phyloP scores from a whole-genome alignment of 768 basidiomycete species.

The Gymnopilus junonius region DNA sequence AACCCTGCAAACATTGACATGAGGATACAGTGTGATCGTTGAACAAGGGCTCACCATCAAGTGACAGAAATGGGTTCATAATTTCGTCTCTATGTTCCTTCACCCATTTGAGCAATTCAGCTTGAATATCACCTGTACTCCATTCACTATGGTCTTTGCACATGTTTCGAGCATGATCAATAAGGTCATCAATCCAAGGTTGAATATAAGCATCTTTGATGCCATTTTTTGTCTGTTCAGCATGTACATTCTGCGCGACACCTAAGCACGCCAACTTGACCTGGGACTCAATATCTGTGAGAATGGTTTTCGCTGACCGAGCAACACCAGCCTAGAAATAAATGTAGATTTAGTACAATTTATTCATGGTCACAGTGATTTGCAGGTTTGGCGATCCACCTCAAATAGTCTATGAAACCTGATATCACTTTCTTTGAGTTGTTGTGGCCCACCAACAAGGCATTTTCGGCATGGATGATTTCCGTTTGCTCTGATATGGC shows the following conservation, averaged over 20 bases:
- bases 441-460: conserved; percentile 36
- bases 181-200: conserved; percentile 15
- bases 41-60: conserved; percentile 25
- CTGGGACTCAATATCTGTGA: too few relatives aligned
- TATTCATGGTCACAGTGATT: too few relatives aligned
- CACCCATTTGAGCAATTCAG: conserved; percentile 33
- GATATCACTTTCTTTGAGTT: conserved; percentile 33
- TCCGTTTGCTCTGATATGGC: conserved; percentile 44
- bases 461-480: conserved; percentile 48
- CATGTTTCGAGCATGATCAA: conserved; percentile 24
- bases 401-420: conserved; percentile 40
- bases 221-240: conserved; percentile 35
- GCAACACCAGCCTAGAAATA: too few relatives aligned
- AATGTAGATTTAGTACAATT: too few relatives aligned
- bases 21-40: background rate
- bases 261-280: too few relatives aligned
- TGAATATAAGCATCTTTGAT: too few relatives aligned
- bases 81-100: conserved; percentile 23
- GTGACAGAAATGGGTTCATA: conserved; percentile 36
- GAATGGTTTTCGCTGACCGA: too few relatives aligned
- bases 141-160: conserved; percentile 21
- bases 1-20: conserved; percentile 24
- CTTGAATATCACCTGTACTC: conserved; percentile 23
- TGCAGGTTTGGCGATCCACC: conserved; percentile 22
- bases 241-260: conserved; percentile 22